Percentiles rank a stretch among this genome's conserved stretches.
Conservation (phyloP, 768 basidiomycete genomes). For the Floccularia luteovirens region DNA sequence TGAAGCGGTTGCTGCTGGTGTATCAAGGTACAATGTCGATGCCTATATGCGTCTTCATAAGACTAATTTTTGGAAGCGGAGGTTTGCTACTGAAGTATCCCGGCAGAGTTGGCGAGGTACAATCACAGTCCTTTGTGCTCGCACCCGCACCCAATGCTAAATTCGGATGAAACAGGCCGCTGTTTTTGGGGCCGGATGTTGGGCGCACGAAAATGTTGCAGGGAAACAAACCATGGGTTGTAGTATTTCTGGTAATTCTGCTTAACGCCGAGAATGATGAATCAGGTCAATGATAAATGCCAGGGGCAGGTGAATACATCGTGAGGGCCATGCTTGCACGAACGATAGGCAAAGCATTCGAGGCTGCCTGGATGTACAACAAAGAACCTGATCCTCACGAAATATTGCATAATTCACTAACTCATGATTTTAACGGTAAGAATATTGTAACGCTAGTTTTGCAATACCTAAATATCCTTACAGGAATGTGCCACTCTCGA, state of each 20-base stretch:
- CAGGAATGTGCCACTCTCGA: conserved; percentile 24
- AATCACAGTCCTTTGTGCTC: not conserved
- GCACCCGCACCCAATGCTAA: not conserved
- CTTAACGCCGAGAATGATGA: conserved; percentile 2
- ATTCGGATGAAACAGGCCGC: conserved; percentile 43
- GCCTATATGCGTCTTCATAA: no score
- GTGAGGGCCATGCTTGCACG: conserved; percentile 48
- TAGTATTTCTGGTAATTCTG: conserved; percentile 54
- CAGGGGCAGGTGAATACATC: conserved; percentile 72
- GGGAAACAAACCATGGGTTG: conserved; percentile 45
- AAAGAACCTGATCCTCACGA: conserved; percentile 48
- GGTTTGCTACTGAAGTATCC: conserved; percentile 72
- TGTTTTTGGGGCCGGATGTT: conserved; percentile 69
- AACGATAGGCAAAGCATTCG: conserved; percentile 39
- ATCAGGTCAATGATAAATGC: conserved; percentile 1
- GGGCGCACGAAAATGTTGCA: conserved; percentile 35
- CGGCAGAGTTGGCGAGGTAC: conserved; percentile 72
- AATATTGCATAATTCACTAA: conserved; percentile 35
- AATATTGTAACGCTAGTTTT: conserved; percentile 4
- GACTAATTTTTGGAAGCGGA: conserved; percentile 47
- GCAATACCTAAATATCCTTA: conserved; percentile 3
- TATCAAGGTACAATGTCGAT: conserved; percentile 78
- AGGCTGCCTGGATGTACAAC: conserved; percentile 7
- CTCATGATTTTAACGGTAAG: conserved; percentile 45
- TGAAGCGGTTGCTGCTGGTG: conserved; percentile 56